Base-by-base conservation (phyloP, 2,329 filamentous ascomycete genomes). In the Nemania sp. region DNA sequence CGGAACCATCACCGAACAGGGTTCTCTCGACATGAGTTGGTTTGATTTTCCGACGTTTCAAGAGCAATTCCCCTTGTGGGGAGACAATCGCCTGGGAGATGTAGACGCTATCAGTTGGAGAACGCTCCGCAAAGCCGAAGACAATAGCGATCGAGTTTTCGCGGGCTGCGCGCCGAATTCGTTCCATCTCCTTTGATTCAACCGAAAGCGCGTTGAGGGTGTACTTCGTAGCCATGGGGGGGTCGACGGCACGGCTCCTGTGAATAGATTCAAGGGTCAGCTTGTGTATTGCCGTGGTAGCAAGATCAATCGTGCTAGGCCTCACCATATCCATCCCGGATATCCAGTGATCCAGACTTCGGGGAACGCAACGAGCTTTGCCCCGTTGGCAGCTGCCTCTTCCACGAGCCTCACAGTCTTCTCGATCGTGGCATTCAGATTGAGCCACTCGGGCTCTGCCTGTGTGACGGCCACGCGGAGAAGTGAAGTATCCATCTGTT, bases 391-490 rank as follows among this genome's bases (percentile, higher is more conserved):
- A 6, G 78, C 78, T 0, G 83, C 83, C 63, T 84, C 79, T 21
- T 69, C 65, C 54, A 86, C 83, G 58, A 85, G 72, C 0, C 65
- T 61, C 63, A 78, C 77, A 4, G 82, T 81, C 69, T 84, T 85
- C 1, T 75, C 66, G 3, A 85, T 76, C 0, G 76, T 73, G 0
- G 65, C 78, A 6, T 74, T 68, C 2, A 85, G 74, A 62, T 86
- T 80, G 3, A 85, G 74, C 81, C 81, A 86, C 10, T 74, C 76
- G 0, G 83, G 82, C 67, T 86, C 83, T 9, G 79, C 77, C 65
- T 86, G 83, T 0, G 78, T 75, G n/a, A 80, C 79, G n/a, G 77
- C 80, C 18, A 80, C 76, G 58, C 68, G 67, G 53, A 74, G 25
- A 3, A 29, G 25, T 29, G 25, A 29, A 7, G 25, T 7, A 7